phyloP scores from a whole-genome alignment of 2,329 filamentous ascomycete species.

The Whalleya microplaca region DNA sequence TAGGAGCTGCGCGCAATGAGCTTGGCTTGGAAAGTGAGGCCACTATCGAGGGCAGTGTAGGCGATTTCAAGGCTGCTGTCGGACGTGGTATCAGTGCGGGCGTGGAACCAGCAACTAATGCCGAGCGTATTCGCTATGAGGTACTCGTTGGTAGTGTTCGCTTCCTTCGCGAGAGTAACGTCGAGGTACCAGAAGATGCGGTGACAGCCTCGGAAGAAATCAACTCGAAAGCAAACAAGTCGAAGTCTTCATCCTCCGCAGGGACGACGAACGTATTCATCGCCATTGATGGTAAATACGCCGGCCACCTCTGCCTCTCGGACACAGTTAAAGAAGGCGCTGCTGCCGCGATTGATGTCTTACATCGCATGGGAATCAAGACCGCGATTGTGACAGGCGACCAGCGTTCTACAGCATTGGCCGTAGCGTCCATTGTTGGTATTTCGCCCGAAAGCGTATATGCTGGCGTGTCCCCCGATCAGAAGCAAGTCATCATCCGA shows the following conservation, averaged over 20 bases:
- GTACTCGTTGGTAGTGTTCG: constrained; percentile 83
- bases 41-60: constrained; percentile 79
- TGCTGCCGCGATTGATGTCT: constrained; percentile 75
- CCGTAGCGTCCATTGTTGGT: constrained; percentile 81
- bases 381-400: constrained; percentile 95
- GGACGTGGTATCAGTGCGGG: constrained; percentile 83
- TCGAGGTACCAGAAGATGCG: constrained; percentile 67
- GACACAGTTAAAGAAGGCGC: constrained; percentile 93
- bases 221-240: constrained; percentile 50
- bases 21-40: constrained; percentile 74
- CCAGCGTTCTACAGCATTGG: constrained; percentile 79
- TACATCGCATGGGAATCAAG: constrained; percentile 82
- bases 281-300: constrained; percentile 80
- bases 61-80: constrained; percentile 81
- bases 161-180: constrained; percentile 73
- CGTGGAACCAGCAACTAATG: constrained; percentile 74
- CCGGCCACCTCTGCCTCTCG: constrained; percentile 80
- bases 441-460: constrained; percentile 77
- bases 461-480: constrained; percentile 85
- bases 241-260: constrained; percentile 48
- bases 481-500: constrained; percentile 86
- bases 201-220: constrained; percentile 65
- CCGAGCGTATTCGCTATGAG: constrained; percentile 72
- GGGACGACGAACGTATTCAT: constrained; percentile 92
- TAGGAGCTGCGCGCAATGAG: constrained; percentile 73